Percentiles rank a stretch among this genome's conserved stretches.
Evolutionary conservation across 495 filamentous ascomycete species (phyloP).

Genomic region (Viridothelium virens): DNA sequence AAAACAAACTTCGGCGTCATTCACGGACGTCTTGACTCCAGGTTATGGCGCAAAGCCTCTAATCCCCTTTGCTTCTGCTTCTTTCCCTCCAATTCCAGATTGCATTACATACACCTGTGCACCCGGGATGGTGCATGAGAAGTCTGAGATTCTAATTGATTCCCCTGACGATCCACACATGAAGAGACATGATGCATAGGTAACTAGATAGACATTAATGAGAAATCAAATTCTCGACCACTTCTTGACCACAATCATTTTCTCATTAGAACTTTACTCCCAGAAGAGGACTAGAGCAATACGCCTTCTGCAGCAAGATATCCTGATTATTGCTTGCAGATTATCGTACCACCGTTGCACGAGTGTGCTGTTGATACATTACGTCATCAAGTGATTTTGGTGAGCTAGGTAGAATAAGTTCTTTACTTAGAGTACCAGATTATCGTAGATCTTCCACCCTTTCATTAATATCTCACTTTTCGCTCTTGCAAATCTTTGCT

Average conservation of each 20-base stretch:
- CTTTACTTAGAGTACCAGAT: too few species aligned
- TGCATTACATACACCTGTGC: background rate
- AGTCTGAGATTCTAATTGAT: background rate
- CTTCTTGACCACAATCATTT: background rate
- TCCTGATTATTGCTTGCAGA: too few species aligned
- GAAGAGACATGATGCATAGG: background rate
- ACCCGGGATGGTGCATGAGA: background rate
- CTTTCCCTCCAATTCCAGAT: background rate
- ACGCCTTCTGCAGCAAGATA: too few species aligned
- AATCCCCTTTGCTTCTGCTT: background rate
- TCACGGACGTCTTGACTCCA: background rate
- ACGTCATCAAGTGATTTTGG: too few species aligned
- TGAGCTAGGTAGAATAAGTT: too few species aligned
- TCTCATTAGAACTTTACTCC: background rate
- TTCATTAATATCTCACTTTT: background rate
- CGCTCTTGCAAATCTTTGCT: background rate
- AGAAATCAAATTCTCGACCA: background rate
- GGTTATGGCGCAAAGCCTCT: background rate
- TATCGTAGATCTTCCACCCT: too few species aligned
- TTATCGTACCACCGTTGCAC: too few species aligned
- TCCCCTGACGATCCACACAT: background rate
- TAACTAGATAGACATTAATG: constrained; percentile 9
- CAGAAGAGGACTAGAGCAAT: too few species aligned
- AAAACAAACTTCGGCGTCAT: background rate
- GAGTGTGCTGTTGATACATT: too few species aligned